A percentile compares a stretch with the other conserved stretches of the same genome.
phyloP scores from a whole-genome alignment of 495 filamentous ascomycete species.

The Penicillium daleae region DNA sequence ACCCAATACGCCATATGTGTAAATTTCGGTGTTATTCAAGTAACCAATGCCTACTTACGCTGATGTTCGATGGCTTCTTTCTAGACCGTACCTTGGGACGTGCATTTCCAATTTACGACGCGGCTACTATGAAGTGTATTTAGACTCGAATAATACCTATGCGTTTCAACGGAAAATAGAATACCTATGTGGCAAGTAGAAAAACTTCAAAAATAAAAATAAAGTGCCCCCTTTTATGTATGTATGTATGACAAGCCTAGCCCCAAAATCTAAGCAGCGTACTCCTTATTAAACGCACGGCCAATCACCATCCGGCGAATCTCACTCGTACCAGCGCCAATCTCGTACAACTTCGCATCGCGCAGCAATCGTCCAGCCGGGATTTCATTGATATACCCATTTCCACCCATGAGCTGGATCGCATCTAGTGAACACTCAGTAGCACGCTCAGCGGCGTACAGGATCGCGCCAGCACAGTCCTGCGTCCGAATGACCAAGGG shows the following conservation, averaged over 20 bases:
- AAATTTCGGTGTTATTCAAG: background rate
- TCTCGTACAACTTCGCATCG: constrained; percentile 94
- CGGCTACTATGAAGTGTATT: too few relatives aligned
- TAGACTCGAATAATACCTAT: too few relatives aligned
- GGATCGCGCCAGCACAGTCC: constrained; percentile 92
- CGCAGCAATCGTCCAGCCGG: constrained; percentile 82
- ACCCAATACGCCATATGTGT: background rate
- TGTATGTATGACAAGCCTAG: background rate
- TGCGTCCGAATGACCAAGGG: constrained; percentile 68
- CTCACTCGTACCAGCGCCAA: constrained; percentile 95
- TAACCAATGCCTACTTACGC: too few relatives aligned
- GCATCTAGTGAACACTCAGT: constrained; percentile 87
- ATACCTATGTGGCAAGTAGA: too few relatives aligned
- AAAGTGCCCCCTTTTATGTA: background rate
- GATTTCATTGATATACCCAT: constrained; percentile 96
- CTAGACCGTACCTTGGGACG: too few relatives aligned
- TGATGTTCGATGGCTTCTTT: too few relatives aligned
- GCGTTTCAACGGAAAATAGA: too few relatives aligned
- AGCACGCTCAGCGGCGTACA: constrained; percentile 92
- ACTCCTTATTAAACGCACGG: constrained; percentile 91
- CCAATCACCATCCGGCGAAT: constrained; percentile 94
- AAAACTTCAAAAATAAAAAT: too few relatives aligned
- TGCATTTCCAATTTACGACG: too few relatives aligned
- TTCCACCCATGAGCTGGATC: constrained; percentile 94
- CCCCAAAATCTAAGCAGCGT: constrained; percentile 26